Conservation (phyloP, 768 basidiomycete species). For the Calocera cornea region DNA sequence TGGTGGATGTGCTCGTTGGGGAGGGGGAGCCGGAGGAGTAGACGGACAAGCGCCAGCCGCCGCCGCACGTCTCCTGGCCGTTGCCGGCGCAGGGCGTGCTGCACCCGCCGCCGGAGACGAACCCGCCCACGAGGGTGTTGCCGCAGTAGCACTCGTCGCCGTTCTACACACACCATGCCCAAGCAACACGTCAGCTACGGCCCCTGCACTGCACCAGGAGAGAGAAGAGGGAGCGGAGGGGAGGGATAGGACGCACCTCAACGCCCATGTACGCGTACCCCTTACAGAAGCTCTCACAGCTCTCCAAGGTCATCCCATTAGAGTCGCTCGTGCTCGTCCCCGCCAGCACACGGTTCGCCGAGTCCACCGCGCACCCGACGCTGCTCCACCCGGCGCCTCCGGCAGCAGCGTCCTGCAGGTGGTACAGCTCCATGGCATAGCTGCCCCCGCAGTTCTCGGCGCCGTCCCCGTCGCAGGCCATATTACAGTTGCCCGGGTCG, state of each 20-base stretch:
- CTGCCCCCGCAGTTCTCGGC: too few species aligned
- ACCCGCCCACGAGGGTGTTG: not conserved
- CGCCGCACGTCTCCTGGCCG: not conserved
- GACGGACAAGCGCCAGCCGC: not conserved
- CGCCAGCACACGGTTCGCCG: not conserved
- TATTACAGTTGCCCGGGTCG: not conserved
- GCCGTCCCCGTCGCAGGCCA: not conserved
- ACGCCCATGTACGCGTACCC: not conserved
- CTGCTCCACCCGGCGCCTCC: not conserved
- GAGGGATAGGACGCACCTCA: not conserved
- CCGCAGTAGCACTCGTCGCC: not conserved
- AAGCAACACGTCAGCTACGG: not conserved
- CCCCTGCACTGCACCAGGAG: not conserved
- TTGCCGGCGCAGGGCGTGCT: not conserved
- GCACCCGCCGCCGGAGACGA: not conserved
- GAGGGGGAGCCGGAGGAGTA: too few species aligned
- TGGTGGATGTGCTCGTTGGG: not conserved
- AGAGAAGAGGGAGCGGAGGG: too few species aligned
- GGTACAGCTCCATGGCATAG: too few species aligned
- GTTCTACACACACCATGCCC: too few species aligned
- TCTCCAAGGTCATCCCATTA: not conserved
- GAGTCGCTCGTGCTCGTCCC: not conserved
- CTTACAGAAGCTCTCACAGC: not conserved
- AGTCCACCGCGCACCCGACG: not conserved
- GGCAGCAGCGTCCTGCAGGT: too few species aligned